phyloP scores from a whole-genome alignment of 2,329 filamentous ascomycete species.

The Ilyonectria destructans region DNA sequence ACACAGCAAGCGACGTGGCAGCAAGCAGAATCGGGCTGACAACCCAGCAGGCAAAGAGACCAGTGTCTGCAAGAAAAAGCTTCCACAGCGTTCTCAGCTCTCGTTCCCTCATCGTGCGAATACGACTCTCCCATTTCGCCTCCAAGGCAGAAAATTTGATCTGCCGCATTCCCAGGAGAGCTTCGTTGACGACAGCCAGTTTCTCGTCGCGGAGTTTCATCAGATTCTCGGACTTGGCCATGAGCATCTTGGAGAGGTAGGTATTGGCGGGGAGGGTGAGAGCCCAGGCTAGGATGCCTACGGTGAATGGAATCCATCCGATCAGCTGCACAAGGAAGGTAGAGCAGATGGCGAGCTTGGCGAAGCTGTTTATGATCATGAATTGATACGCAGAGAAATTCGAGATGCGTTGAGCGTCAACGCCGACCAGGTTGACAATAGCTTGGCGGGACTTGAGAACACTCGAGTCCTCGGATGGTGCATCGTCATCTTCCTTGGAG shows the following conservation, averaged over 20 bases:
- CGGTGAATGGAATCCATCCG: slow-evolving; percentile 79
- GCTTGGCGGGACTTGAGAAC: slow-evolving; percentile 72
- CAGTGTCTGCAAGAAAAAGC: slow-evolving; percentile 76
- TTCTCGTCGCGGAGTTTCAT: slow-evolving; percentile 86
- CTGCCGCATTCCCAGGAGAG: slow-evolving; percentile 84
- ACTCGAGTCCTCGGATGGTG: slow-evolving; percentile 56
- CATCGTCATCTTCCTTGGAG: slow-evolving; percentile 64
- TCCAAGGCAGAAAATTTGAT: slow-evolving; percentile 89
- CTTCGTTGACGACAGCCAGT: slow-evolving; percentile 83
- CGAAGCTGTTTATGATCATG: slow-evolving; percentile 74
- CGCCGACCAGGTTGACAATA: slow-evolving; percentile 84
- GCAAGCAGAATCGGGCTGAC: slow-evolving; percentile 82
- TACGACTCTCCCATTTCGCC: slow-evolving; percentile 81
- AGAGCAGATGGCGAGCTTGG: slow-evolving; percentile 78
- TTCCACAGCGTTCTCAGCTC: slow-evolving; percentile 79
- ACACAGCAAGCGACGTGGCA: slow-evolving; percentile 79
- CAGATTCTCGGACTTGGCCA: slow-evolving; percentile 76
- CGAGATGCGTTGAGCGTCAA: slow-evolving; percentile 79
- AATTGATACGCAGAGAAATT: slow-evolving; percentile 80
- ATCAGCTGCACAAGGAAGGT: slow-evolving; percentile 78
- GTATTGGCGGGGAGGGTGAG: slow-evolving; percentile 80
- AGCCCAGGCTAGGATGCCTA: slow-evolving; percentile 76
- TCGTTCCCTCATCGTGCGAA: slow-evolving; percentile 73
- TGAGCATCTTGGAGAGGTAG: slow-evolving; percentile 76
- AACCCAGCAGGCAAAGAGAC: slow-evolving; percentile 79